These are phyloP conservation scores for Glycine soja DNA, from an alignment of 306 rosid genomes.

Conservation along the genomic window DNA sequence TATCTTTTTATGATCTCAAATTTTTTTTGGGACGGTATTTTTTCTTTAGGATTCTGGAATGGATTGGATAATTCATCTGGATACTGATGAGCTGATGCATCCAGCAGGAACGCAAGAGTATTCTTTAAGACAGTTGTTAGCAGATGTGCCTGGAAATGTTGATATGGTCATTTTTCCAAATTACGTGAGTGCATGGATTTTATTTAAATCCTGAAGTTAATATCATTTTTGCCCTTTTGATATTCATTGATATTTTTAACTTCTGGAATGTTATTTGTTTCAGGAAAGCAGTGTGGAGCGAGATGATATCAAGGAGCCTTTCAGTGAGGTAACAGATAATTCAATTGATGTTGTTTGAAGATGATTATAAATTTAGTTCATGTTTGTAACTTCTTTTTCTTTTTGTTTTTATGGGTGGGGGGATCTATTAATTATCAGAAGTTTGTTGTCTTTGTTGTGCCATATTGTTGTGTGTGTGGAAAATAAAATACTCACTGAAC, in stretches of 20 bases:
- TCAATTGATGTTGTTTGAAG: not conserved
- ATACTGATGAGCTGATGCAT: constrained; percentile 87
- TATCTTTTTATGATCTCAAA: constrained; percentile 20
- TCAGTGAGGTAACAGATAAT: constrained; percentile 76
- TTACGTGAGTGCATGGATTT: constrained; percentile 71
- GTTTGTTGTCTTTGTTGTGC: not conserved
- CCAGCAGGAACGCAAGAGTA: constrained; percentile 81
- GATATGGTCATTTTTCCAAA: constrained; percentile 95
- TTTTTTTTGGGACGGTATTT: constrained; percentile 27
- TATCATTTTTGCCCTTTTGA: constrained; percentile 28
- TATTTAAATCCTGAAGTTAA: constrained; percentile 24
- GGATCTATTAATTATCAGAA: not conserved
- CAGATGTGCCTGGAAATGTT: constrained; percentile 86
- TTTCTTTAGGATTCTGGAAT: constrained; percentile 71
- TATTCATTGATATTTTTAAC: constrained; percentile 36
- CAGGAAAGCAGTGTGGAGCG: constrained; percentile 97
- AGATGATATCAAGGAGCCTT: constrained; percentile 92
- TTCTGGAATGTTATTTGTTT: constrained; percentile 46
- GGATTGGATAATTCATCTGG: constrained; percentile 99
- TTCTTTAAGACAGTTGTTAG: constrained; percentile 82
- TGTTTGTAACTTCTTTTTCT: constrained; percentile 1
- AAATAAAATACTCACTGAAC: constrained; percentile 28
- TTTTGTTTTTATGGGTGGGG: not conserved
- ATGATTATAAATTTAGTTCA: not conserved
- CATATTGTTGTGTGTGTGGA: not conserved